These are phyloP conservation scores for Tetrahymena borealis DNA, from an alignment of 73 alveolate genomes.

Conservation along the genomic window DNA sequence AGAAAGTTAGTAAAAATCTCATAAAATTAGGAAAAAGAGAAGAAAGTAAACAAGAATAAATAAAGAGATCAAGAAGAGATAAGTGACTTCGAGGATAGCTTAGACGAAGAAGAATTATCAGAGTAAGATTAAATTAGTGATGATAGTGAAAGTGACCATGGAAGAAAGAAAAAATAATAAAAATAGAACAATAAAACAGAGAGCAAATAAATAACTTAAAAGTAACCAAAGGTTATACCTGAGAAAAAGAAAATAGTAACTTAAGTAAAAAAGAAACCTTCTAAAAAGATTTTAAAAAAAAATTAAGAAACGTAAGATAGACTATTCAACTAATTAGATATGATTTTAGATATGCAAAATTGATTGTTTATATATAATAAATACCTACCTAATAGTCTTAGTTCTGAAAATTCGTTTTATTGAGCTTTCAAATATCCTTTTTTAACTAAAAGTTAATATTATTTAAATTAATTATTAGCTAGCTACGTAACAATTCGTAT, in stretches of 20 bases:
- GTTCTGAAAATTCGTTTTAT: no score
- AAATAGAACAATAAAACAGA: background rate
- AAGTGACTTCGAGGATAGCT: background rate
- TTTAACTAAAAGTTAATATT: no score
- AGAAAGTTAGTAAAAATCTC: background rate
- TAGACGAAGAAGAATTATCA: background rate
- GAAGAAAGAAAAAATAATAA: background rate
- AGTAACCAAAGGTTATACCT: background rate
- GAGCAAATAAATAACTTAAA: background rate
- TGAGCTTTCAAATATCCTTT: no score
- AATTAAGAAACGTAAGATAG: background rate
- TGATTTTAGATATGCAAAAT: background rate
- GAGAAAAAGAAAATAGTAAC: background rate
- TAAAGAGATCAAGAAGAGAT: background rate
- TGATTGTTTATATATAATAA: background rate
- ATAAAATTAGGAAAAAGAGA: background rate
- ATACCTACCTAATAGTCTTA: background rate
- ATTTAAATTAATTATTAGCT: no score
- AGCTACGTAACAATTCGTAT: no score
- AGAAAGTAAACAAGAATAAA: background rate
- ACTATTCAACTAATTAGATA: background rate
- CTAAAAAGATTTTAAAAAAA: background rate
- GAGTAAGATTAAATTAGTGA: background rate
- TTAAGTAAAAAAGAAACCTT: background rate
- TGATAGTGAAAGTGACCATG: background rate